Conservation (phyloP, 164 flowering plant species). For the Saururus chinensis region DNA sequence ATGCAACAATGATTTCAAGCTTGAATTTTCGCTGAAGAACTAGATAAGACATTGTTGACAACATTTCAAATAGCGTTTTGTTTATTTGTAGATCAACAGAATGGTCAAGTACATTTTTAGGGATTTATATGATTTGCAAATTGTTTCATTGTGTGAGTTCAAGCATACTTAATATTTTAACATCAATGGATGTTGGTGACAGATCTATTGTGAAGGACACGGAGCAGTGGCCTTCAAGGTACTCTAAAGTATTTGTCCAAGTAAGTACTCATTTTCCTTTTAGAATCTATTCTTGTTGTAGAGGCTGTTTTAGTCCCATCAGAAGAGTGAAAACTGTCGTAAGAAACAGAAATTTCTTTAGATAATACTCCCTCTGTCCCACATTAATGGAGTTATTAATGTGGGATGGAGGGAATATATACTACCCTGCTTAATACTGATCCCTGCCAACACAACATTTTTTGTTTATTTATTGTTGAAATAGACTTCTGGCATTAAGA, state of each 20-base stretch:
- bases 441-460: too few species aligned
- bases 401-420: too few species aligned
- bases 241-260: slow-evolving; percentile 80
- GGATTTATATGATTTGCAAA: not conserved
- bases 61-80: not conserved
- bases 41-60: not conserved
- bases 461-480: too few species aligned
- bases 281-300: too few species aligned
- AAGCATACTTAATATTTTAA: not conserved
- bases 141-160: not conserved
- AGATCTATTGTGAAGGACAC: slow-evolving; percentile 86
- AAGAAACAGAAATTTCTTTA: too few species aligned
- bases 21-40: not conserved
- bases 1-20: not conserved
- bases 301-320: too few species aligned
- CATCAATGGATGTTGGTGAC: slow-evolving; percentile 7
- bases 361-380: too few species aligned
- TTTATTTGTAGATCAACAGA: not conserved
- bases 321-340: too few species aligned
- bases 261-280: slow-evolving; percentile 31
- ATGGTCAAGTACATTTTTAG: not conserved
- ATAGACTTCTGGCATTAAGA: too few species aligned
- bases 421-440: too few species aligned
- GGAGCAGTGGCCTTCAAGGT: slow-evolving; percentile 99
- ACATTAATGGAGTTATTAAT: too few species aligned